phyloP scores from a whole-genome alignment of 306 rosid genomes.

The Dryas octopetala region DNA sequence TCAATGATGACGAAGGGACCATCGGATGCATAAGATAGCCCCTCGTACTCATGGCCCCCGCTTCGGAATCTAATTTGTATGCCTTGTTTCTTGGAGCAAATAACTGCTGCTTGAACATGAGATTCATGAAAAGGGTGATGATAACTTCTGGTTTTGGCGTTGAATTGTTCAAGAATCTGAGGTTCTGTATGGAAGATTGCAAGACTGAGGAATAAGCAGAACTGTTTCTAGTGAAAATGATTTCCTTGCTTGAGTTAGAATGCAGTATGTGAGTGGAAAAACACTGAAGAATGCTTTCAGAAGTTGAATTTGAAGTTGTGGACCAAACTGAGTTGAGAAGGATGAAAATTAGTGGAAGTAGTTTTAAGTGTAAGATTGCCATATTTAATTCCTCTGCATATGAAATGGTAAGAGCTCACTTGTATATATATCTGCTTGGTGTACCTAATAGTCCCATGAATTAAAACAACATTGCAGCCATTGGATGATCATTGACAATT shows the following conservation, averaged over 20 bases:
- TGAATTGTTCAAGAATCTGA: conserved; percentile 37
- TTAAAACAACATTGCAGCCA: neutral
- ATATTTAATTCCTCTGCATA: neutral
- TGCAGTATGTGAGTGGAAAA: neutral
- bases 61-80: conserved; percentile 26
- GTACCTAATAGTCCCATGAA: neutral
- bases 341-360: neutral
- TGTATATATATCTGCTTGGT: neutral
- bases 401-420: neutral
- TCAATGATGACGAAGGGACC: conserved; percentile 31
- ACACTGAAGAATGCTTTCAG: conserved; percentile 14
- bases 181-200: conserved; percentile 36
- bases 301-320: neutral
- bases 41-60: conserved; percentile 40
- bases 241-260: neutral
- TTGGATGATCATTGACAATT: neutral
- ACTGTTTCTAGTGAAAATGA: conserved; percentile 18
- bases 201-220: conserved; percentile 31
- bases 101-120: conserved; percentile 33
- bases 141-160: conserved; percentile 45
- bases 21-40: conserved; percentile 32
- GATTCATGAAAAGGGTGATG: conserved; percentile 29
- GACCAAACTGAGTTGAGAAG: neutral
- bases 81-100: conserved; percentile 18
- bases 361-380: neutral